Evolutionary conservation across 495 filamentous ascomycete species (phyloP).

Genomic region (Saxophila tyrrhenica): DNA sequence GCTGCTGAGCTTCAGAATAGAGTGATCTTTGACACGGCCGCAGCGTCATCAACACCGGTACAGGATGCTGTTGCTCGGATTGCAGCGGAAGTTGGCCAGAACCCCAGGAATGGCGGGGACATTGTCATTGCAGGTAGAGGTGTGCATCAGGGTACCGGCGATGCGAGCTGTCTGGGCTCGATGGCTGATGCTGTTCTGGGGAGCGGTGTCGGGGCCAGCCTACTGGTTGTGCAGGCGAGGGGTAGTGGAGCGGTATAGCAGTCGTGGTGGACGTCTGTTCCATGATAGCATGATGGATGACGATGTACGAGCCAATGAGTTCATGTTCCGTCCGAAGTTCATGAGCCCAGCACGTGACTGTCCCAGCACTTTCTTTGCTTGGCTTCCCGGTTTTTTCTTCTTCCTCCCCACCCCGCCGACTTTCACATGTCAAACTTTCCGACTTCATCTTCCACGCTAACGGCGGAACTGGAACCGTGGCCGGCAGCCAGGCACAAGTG

Average conservation of each 20-base stretch:
- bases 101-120: constrained; percentile 60
- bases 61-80: constrained; percentile 33
- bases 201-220: constrained; percentile 52
- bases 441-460: background rate
- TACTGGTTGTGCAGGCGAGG: constrained; percentile 65
- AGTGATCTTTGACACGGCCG: constrained; percentile 44
- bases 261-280: background rate
- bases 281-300: background rate
- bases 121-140: constrained; percentile 62
- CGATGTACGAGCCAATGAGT: background rate
- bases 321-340: too few species aligned
- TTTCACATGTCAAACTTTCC: background rate
- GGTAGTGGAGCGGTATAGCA: background rate
- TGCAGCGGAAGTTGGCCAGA: constrained; percentile 48
- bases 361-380: background rate
- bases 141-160: constrained; percentile 26
- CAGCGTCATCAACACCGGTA: constrained; percentile 10
- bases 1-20: constrained; percentile 45
- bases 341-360: background rate
- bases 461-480: background rate
- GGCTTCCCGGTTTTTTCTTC: background rate
- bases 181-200: constrained; percentile 54
- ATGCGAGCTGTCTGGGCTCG: constrained; percentile 53
- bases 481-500: too few species aligned
- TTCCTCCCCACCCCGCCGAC: background rate